phyloP scores from a whole-genome alignment of 2,329 filamentous ascomycete species.

The Trichoderma arundinaceum region DNA sequence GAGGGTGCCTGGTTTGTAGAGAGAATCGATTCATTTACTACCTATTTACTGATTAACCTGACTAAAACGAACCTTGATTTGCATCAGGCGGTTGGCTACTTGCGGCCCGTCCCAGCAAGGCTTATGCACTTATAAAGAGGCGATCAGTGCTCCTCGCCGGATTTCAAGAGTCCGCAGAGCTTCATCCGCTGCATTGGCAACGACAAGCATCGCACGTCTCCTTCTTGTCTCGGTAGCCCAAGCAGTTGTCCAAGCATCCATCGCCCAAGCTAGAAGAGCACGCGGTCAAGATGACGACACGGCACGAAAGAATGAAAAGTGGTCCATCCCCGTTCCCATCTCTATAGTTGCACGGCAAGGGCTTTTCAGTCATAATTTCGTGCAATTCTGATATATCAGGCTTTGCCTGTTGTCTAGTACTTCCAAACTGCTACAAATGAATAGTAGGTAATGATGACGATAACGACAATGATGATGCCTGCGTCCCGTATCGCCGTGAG shows the following conservation, averaged over 20 bases:
- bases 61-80: not conserved
- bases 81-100: not conserved
- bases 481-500: slow-evolving; percentile 6
- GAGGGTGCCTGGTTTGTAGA: not conserved
- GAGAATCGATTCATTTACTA: not conserved
- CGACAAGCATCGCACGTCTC: too few species aligned
- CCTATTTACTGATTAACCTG: not conserved
- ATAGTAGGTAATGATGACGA: slow-evolving; percentile 26
- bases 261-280: not conserved
- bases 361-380: slow-evolving; percentile 26
- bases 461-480: slow-evolving; percentile 12
- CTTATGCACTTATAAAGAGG: not conserved
- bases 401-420: slow-evolving; percentile 20
- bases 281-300: not conserved
- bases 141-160: not conserved
- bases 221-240: not conserved
- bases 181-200: too few species aligned
- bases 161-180: too few species aligned
- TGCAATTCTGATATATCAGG: slow-evolving; percentile 30
- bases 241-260: too few species aligned
- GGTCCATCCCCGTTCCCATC: not conserved
- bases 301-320: too few species aligned
- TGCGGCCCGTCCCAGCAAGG: slow-evolving; percentile 17
- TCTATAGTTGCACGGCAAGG: not conserved
- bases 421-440: slow-evolving; percentile 28